phyloP scores from a whole-genome alignment of 306 rosid species.

The Datisca glomerata region DNA sequence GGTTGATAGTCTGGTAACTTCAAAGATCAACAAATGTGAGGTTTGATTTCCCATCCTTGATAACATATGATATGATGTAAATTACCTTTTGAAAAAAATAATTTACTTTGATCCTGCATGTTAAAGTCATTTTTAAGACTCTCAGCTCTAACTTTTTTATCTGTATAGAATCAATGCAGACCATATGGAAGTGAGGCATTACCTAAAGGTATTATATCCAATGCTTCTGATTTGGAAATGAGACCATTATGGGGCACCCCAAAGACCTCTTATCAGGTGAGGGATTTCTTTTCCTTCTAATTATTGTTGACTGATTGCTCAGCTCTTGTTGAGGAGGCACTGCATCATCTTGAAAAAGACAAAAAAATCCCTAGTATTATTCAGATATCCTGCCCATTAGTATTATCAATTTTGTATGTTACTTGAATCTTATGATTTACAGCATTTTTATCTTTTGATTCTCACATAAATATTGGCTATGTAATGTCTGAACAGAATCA shows the following conservation, averaged over 20 bases:
- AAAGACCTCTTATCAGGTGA: slow-evolving; percentile 8
- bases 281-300: neutral
- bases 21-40: slow-evolving; percentile 39
- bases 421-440: neutral
- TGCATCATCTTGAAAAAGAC: too few relatives aligned
- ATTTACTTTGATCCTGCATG: too few relatives aligned
- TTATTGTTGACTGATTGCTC: neutral
- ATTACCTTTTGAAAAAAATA: too few relatives aligned
- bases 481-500: slow-evolving; percentile 20
- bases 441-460: neutral
- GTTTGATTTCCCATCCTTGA: slow-evolving; percentile 25
- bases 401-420: neutral
- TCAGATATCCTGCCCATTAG: neutral
- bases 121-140: too few relatives aligned
- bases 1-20: slow-evolving; percentile 13
- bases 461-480: slow-evolving; percentile 3
- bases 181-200: slow-evolving; percentile 70
- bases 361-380: too few relatives aligned
- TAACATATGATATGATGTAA: neutral
- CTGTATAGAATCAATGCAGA: slow-evolving; percentile 47
- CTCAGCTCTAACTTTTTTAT: slow-evolving; percentile 16
- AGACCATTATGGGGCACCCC: slow-evolving; percentile 46
- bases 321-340: too few relatives aligned
- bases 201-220: slow-evolving; percentile 56
- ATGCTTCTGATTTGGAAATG: slow-evolving; percentile 54